Base-by-base conservation (phyloP, 1,284 basidiomycete genomes). In the Coniferiporia sulphurascens region DNA sequence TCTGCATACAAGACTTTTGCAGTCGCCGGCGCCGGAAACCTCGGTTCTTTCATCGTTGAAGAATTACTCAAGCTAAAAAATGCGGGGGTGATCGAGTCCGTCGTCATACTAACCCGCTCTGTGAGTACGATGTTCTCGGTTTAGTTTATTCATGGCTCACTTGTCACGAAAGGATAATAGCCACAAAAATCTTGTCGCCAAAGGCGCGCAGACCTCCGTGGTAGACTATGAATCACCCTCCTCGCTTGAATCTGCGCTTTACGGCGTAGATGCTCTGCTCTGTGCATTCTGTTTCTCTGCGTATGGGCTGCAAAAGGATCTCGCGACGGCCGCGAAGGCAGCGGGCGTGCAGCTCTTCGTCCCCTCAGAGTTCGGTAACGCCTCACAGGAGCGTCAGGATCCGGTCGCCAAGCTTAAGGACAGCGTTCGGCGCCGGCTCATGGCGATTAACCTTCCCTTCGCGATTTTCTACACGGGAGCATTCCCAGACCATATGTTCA, bases 301-400 rank as follows among this genome's bases (percentile, higher is more conserved):
- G 6, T 61, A 76, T 22, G 56, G 61, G 6, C 55, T 59, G 7
- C 75, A 77, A 60, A 56, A 58, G n/a, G 58, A 63, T 1, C 65
- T 78, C 22, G 74, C 72, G 3, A 65, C 70, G 7, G 75, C 74
- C 10, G 72, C 74, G 48, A 75, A 74, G 64, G 66, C 65, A 32
- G 74, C 74, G 0, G 71, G 70, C 13, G 74, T 76, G 17, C 69
- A 71, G 55, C 51, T 74, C 51, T 76, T 77, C 56, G 67, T 77
- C 6, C 76, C 75, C 2, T 73, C 72, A 8, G 75, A 77, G 55
- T 75, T 68, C 17, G 73, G 73, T 6, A 66, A 66, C 15, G 59
- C 60, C 3, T 63, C 62, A 1, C 67, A 72, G n/a, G 68, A 65
- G 6, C 61, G 63, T 5, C 66, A 63, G 48, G 66, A 67, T 0